A percentile compares a stretch with the other conserved stretches of the same genome.
Conservation (phyloP, 2,329 filamentous ascomycete genomes). For the Nemania diffusa region DNA sequence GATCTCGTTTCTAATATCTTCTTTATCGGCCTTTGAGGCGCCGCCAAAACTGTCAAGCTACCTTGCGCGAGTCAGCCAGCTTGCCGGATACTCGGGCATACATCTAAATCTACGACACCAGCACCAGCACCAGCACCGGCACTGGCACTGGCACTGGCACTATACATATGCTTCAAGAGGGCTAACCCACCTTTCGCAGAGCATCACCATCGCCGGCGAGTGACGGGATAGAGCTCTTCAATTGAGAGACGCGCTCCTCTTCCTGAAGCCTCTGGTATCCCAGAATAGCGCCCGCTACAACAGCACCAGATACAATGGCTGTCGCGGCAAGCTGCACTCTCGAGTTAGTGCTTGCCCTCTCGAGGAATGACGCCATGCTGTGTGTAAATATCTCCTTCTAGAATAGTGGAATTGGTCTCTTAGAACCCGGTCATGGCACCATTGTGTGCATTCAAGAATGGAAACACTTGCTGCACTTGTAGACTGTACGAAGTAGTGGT, state of each 20-base stretch:
- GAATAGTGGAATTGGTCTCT: slow-evolving; percentile 6
- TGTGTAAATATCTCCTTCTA: slow-evolving; percentile 11
- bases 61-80: slow-evolving; percentile 41
- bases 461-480: neutral
- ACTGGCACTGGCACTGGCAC: no score
- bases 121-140: no score
- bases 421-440: slow-evolving; percentile 12
- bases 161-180: neutral
- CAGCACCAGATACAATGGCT: slow-evolving; percentile 71
- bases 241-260: slow-evolving; percentile 62
- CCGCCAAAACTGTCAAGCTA: slow-evolving; percentile 72
- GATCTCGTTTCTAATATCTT: slow-evolving; percentile 68
- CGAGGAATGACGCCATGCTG: slow-evolving; percentile 55
- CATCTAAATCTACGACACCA: no score
- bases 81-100: neutral
- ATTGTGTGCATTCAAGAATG: neutral
- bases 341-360: slow-evolving; percentile 57
- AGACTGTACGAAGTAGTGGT: no score
- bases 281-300: slow-evolving; percentile 69
- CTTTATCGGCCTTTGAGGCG: slow-evolving; percentile 59
- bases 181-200: slow-evolving; percentile 51
- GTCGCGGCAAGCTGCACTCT: slow-evolving; percentile 75
- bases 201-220: slow-evolving; percentile 48
- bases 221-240: slow-evolving; percentile 70
- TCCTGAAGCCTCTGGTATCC: slow-evolving; percentile 70